phyloP scores from a whole-genome alignment of 1,139 yeast genomes.

The Debaryomyces coudertii region DNA sequence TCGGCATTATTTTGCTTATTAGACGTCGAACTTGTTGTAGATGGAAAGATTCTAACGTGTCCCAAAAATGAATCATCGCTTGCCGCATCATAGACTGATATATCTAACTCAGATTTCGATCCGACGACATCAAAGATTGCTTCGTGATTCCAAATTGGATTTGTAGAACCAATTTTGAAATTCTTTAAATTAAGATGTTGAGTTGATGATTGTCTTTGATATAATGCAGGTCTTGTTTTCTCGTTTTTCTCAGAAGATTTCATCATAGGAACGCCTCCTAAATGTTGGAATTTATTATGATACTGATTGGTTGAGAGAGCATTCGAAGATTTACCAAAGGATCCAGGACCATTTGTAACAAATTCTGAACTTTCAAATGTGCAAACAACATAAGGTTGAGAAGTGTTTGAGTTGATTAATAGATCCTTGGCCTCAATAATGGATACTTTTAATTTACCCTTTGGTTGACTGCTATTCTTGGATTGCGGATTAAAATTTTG shows the following conservation, averaged over 20 bases:
- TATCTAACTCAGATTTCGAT: constrained; percentile 77
- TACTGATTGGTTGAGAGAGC: constrained; percentile 22
- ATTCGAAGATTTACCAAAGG: constrained; percentile 50
- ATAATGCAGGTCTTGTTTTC: constrained; percentile 46
- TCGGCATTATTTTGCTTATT: constrained; percentile 45
- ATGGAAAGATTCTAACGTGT: constrained; percentile 74
- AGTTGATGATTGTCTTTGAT: constrained; percentile 68
- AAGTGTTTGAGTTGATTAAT: constrained; percentile 51
- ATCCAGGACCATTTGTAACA: constrained; percentile 79
- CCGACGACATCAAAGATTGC: constrained; percentile 92
- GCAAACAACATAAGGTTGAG: constrained; percentile 90
- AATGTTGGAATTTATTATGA: constrained; percentile 15
- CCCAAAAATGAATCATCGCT: constrained; percentile 86
- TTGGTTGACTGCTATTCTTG: constrained; percentile 50
- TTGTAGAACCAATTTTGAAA: constrained; percentile 44
- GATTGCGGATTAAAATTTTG: constrained; percentile 32
- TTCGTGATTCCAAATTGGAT: constrained; percentile 88
- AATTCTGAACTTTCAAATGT: constrained; percentile 92
- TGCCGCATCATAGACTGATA: constrained; percentile 84
- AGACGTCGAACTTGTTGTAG: constrained; percentile 37
- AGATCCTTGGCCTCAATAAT: constrained; percentile 80
- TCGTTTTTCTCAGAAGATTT: not conserved
- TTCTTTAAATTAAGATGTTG: constrained; percentile 51
- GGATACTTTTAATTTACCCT: constrained; percentile 80
- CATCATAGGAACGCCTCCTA: constrained; percentile 21